phyloP scores from a whole-genome alignment of 495 filamentous ascomycete genomes.

The Daldinia bambusicola region DNA sequence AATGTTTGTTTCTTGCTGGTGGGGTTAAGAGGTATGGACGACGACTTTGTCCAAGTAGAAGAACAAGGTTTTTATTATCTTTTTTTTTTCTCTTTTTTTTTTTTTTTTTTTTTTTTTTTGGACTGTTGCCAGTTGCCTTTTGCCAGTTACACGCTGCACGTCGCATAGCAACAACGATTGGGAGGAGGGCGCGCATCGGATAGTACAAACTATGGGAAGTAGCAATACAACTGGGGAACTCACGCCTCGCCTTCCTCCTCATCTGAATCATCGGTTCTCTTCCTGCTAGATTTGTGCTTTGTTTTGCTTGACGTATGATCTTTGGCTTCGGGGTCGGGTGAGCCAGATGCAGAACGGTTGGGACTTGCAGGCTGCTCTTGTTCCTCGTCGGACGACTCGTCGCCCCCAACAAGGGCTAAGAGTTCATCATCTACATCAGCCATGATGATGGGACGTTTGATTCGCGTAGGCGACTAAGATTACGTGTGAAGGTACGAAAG shows the following conservation, averaged over 20 bases:
- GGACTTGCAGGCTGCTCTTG: constrained; percentile 51
- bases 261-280: constrained; percentile 70
- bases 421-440: constrained; percentile 88
- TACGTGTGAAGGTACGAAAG: not conserved
- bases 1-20: not conserved
- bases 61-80: not conserved
- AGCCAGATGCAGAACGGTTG: constrained; percentile 51
- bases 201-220: not conserved
- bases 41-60: not conserved
- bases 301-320: constrained; percentile 60
- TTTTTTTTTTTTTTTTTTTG: not conserved
- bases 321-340: constrained; percentile 47
- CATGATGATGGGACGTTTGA: constrained; percentile 51
- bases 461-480: not conserved
- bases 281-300: constrained; percentile 54
- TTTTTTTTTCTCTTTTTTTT: not conserved
- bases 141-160: too few relatives aligned
- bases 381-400: constrained; percentile 63
- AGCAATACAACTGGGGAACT: constrained; percentile 53
- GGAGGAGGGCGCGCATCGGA: not conserved
- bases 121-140: not conserved
- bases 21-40: not conserved
- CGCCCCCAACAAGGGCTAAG: constrained; percentile 82
- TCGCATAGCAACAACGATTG: not conserved
- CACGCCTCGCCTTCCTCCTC: constrained; percentile 87